These are phyloP conservation scores for Fragilaria crotonensis DNA, from an alignment of 108 stramenopile species.

Conservation along the genomic window DNA sequence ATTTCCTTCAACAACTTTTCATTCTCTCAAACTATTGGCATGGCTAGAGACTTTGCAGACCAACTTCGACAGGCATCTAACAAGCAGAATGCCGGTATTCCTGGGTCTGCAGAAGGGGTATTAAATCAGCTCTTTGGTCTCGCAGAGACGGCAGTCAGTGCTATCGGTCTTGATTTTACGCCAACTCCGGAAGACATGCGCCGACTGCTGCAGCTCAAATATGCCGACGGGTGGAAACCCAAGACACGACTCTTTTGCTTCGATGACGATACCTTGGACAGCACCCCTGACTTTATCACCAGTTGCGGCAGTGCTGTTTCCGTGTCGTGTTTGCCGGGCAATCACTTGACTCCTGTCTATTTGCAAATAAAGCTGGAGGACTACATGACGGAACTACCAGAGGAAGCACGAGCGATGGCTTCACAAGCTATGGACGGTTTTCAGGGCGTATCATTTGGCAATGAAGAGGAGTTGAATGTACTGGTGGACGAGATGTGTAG, in stretches of 20 bases:
- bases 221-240: conserved; percentile 26
- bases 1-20: conserved; percentile 76
- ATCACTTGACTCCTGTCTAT: conserved; percentile 71
- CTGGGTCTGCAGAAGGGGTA: conserved; percentile 4
- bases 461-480: conserved; percentile 40
- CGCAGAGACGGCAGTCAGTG: conserved; percentile 57
- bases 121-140: conserved; percentile 59
- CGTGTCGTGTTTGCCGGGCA: conserved; percentile 53
- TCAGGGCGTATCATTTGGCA: conserved; percentile 69
- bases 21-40: conserved; percentile 52
- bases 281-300: conserved; percentile 36
- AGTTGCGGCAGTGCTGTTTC: conserved; percentile 16
- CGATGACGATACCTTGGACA: conserved; percentile 70
- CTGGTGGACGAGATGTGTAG: conserved; percentile 57
- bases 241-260: conserved; percentile 70
- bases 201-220: conserved; percentile 52
- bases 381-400: conserved; percentile 28
- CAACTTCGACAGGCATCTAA: conserved; percentile 30
- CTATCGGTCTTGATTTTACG: conserved; percentile 69
- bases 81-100: not conserved
- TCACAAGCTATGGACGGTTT: conserved; percentile 59
- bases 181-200: conserved; percentile 54
- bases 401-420: conserved; percentile 60
- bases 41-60: conserved; percentile 60
- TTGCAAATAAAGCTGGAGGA: conserved; percentile 57